Evolutionary conservation across 495 filamentous ascomycete genomes (phyloP), one percentile per base, ranked within the genome.

Genomic region (Penicillium cataractarum): DNA sequence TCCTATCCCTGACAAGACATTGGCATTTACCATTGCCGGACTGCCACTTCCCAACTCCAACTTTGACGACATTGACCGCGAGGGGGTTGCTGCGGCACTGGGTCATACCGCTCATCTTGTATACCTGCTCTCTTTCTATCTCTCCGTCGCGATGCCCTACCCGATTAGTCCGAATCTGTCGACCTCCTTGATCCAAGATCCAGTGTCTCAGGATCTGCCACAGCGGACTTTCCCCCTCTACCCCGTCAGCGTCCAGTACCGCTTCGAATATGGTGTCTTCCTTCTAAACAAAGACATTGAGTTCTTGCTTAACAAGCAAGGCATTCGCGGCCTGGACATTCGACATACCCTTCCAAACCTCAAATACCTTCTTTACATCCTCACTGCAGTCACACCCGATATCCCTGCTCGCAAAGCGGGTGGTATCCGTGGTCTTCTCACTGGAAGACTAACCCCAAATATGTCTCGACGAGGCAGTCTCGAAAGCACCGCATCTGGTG

Each of bases 221-320:
- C 85, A 87, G 55, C 83, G 90, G 21, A 88, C 85, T 2, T 96
- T 91, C 71, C 95, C 94, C 2, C 82, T 99, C 0, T 92, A 91
- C 72, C 82, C 89, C 35, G 89, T 90, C 60, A 87, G 86, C 13
- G 87, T 93, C 7, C 83, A 89, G 31, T 97, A 90, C 68, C 86
- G 93, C 10, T 97, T 97, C 70, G 94, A 97, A 64, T 99, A 98
- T 77, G 95, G 82, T 6, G 92, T 97, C 64, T 99, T 98, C 65
- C 76, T 98, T 12, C 80, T 99, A 4, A 97, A 98, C 75, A 94
- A 97, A 69, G 82, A 97, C 67, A 91, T 99, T 49, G 94, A 99
- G 76, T 83, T 90, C 42, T 80, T 99, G 31, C 90, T 92, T 63
- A 84, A 82, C 59, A 80, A 84, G n/a, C 85, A 90, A 59, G 90